Base-by-base conservation (phyloP, 345 rosid species). In the Gossypium anomalum region DNA sequence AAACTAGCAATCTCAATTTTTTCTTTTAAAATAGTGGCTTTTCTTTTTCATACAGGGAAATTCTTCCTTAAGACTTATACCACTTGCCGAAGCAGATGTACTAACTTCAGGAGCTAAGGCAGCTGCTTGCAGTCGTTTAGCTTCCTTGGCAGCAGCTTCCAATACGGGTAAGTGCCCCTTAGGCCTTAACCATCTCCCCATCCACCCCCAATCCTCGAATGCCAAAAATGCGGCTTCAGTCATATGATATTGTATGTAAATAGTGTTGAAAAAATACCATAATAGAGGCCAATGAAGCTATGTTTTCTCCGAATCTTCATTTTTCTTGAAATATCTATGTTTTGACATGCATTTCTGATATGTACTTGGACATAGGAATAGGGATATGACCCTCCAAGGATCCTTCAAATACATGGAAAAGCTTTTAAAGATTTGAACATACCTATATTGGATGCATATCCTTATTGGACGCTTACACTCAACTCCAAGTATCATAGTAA, bases 81-180 rank as follows among this genome's bases (percentile, higher is more conserved):
- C 67, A 76, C 97, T 91, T 66, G 85, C 83, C 4, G 87, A 88
- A 78, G 93, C 98, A 52, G 92, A 93, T 81, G 83, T 76, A 72
- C 82, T 69, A 63, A 87, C 89, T 44, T 93, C 95, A 19, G 99
- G 99, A 72, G 91, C 99, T 41, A 95, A 95, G 82, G 93, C 99
- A 72, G 87, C 98, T 78, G 87, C 93, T 19, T 94, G 98, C 79
- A 91, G 97, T 72, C 91, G 85, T 77, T 85, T 95, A 80, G 97
- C 97, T 77, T 89, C 94, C 76, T 77, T 95, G 80, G 89, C 94
- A 43, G 88, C 85, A 64, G 90, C 76, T 81, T 94, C 97, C 61
- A 76, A 72, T 27, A 81, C 71, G 56, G 97, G 99, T 91, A 77
- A 47, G 1, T 48, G 41, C 62, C n/a, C 48, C 29, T 71, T 34